Evolutionary conservation across 2,329 filamentous ascomycete genomes (phyloP).

Genomic region (Aspergillus tamarii): DNA sequence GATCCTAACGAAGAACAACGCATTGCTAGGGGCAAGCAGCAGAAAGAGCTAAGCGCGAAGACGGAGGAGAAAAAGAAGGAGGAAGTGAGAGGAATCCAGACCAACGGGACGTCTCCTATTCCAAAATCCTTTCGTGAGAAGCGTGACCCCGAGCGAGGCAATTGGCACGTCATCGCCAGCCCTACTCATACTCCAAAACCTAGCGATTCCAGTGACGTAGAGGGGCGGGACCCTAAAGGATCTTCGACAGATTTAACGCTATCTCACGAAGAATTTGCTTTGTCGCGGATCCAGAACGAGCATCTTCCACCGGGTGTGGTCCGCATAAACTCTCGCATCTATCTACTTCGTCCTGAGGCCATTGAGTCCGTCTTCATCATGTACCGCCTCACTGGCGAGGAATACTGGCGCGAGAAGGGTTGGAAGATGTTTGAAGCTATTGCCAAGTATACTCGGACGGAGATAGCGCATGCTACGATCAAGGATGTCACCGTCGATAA

Average conservation of each 20-base stretch:
- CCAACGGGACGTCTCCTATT: neutral
- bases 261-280: constrained; percentile 45
- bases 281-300: constrained; percentile 44
- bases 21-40: constrained; percentile 28
- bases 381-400: constrained; percentile 72
- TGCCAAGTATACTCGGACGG: constrained; percentile 62
- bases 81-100: neutral
- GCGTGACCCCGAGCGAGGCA: constrained; percentile 16
- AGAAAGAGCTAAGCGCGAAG: constrained; percentile 22
- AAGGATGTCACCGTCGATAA: constrained; percentile 63
- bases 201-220: neutral
- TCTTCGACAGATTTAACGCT: constrained; percentile 22
- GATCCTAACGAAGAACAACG: constrained; percentile 40
- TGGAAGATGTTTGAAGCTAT: constrained; percentile 75
- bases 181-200: neutral
- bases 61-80: constrained; percentile 6
- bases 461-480: constrained; percentile 67
- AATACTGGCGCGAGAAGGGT: constrained; percentile 67
- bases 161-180: constrained; percentile 24
- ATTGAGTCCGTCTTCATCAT: constrained; percentile 81
- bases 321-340: constrained; percentile 41
- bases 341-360: constrained; percentile 65
- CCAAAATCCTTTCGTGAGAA: neutral
- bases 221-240: constrained; percentile 11
- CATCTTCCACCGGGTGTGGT: constrained; percentile 48